Percentiles rank a stretch among this genome's conserved stretches.
These are phyloP conservation scores for Paspalum notatum DNA, from an alignment of 176 grass and related monocot species.

Conservation along the genomic window DNA sequence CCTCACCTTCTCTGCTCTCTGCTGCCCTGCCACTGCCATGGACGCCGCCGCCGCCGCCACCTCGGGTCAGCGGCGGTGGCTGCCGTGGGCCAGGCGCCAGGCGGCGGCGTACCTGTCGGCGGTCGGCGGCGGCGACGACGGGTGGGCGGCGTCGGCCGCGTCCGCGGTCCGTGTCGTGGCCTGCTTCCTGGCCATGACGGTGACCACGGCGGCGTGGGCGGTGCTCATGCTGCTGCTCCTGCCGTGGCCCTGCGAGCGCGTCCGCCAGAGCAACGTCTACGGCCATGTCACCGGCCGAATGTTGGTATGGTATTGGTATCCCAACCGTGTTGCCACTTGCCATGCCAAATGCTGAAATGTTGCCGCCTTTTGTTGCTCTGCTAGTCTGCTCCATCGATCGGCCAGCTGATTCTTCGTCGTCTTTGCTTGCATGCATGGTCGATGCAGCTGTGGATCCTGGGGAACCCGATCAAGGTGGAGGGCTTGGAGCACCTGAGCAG, in stretches of 20 bases:
- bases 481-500: constrained; percentile 49
- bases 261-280: constrained; percentile 54
- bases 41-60: neutral
- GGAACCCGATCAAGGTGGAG: constrained; percentile 68
- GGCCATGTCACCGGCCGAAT: constrained; percentile 59
- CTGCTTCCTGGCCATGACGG: constrained; percentile 58
- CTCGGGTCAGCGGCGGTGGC: neutral
- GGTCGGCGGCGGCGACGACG: constrained; percentile 31
- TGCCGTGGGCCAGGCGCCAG: constrained; percentile 26
- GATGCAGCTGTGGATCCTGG: constrained; percentile 36
- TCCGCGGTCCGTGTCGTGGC: constrained; percentile 38
- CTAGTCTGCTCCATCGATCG: too few species aligned
- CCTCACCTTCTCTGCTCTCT: neutral
- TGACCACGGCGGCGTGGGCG: constrained; percentile 49
- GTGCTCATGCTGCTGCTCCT: constrained; percentile 54
- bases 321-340: too few species aligned
- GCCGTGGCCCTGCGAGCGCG: constrained; percentile 55
- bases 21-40: neutral
- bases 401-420: too few species aligned
- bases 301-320: constrained; percentile 40
- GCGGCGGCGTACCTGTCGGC: constrained; percentile 16
- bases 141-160: constrained; percentile 37
- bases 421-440: too few species aligned
- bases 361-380: neutral
- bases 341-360: neutral